Base-by-base conservation (phyloP, 139 green algal genomes). In the Chlorella sp. region DNA sequence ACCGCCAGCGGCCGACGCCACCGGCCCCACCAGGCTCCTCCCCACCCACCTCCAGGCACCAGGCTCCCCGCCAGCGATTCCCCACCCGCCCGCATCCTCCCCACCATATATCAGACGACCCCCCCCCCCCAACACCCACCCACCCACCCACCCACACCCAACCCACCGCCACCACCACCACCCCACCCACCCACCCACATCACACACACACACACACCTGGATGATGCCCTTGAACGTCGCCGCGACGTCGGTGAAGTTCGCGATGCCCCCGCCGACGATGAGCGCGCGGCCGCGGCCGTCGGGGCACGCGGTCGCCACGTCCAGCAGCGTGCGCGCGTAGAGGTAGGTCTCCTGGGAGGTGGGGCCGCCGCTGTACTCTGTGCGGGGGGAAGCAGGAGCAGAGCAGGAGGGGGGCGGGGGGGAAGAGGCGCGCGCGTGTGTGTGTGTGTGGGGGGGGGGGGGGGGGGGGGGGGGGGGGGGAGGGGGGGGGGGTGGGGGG, bases 231-330 rank as follows among this genome's bases (percentile, higher is more conserved):
- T 83, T 87, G 88, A 98, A 98, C 12, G 94, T 98, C 15, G 88
- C 91, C 9, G 94, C 93, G n/a, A 98, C 94, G 70, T 98, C 91
- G 12, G 94, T 98, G 82, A 98, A 98, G 86, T 98, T 98, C 42
- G 94, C 94, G 48, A 98, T 98, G 78, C 94, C 94, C 14, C 94
- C 94, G 33, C 94, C 94, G 23, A 98, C 88, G 27, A 98, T 77
- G 53, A 98, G 90, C 38, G 94, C 94, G 2, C 91, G 81, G 0
- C 74, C 67, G 0, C 87, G 82, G 42, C 89, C 90, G 61, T 97
- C 93, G 2, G 86, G 79, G 62, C 86, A 85, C 2, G 85, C 66
- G 12, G 93, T 97, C 36, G 90, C 90, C 36, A 73, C 87, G 48
- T 91, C 77, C 62, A 90, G 59, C 67, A 91, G 56, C 4, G 77